These are phyloP conservation scores for Paramecium primaurelia DNA, from an alignment of 73 alveolate species.

Conservation along the genomic window DNA sequence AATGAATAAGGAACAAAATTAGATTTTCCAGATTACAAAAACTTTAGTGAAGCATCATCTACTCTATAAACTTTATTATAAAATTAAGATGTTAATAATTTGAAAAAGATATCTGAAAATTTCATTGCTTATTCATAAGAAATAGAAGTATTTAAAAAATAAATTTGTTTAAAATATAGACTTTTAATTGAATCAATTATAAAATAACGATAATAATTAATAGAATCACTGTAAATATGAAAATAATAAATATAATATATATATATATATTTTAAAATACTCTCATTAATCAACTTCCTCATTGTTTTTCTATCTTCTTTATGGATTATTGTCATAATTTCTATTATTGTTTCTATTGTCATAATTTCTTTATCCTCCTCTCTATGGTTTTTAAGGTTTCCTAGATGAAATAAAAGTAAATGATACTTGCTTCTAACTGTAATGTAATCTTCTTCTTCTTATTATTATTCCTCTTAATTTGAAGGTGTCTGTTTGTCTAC, in stretches of 20 bases:
- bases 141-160: neutral
- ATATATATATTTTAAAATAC: neutral
- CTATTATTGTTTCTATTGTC: neutral
- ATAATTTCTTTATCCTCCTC: slow-evolving; percentile 6
- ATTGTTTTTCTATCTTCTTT: neutral
- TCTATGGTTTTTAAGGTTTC: neutral
- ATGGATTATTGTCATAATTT: neutral
- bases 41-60: neutral
- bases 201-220: neutral
- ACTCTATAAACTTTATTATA: neutral
- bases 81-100: neutral
- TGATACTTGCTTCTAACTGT: neutral
- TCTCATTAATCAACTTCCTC: neutral
- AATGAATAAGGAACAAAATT: neutral
- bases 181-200: neutral
- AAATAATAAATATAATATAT: neutral
- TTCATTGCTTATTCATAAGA: neutral
- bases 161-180: neutral
- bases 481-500: neutral
- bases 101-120: neutral
- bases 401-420: neutral
- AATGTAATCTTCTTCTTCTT: neutral
- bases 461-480: neutral
- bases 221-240: neutral
- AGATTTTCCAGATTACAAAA: neutral